Conservation (phyloP, 1,284 basidiomycete species). For the Puccinia triticina region DNA sequence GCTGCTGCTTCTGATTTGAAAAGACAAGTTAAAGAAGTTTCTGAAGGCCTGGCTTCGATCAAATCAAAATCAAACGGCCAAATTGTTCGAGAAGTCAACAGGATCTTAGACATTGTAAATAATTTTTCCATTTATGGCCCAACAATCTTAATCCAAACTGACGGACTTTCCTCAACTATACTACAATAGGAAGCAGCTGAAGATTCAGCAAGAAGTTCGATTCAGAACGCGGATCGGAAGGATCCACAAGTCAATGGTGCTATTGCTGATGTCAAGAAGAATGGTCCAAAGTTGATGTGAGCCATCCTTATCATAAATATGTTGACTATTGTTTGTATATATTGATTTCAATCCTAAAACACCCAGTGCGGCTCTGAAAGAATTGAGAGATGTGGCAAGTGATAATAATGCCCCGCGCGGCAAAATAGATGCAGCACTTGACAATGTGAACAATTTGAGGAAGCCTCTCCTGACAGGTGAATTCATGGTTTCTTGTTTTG, state of each 20-base stretch:
- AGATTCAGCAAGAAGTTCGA: not conserved
- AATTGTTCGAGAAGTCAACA: not conserved
- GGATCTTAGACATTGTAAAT: not conserved
- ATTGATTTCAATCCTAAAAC: not conserved
- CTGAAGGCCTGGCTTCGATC: not conserved
- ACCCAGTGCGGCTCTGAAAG: not conserved
- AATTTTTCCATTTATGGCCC: not conserved
- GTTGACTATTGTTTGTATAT: not conserved
- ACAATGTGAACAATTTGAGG: not conserved
- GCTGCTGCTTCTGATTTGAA: not conserved
- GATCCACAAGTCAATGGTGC: not conserved
- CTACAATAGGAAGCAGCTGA: not conserved
- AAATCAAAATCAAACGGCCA: not conserved
- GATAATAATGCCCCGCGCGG: no score
- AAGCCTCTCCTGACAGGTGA: not conserved
- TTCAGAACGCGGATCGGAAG: not conserved
- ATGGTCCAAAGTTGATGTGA: not conserved
- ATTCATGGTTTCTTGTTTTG: not conserved
- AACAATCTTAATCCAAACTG: not conserved
- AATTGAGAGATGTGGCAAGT: not conserved
- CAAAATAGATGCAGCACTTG: not conserved
- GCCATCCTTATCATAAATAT: not conserved
- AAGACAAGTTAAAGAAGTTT: not conserved
- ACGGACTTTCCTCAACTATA: not conserved
- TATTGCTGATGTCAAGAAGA: not conserved